Percentiles rank a stretch among this genome's conserved stretches.
phyloP scores from a whole-genome alignment of 257 asterid species.

The Penstemon newberryi region DNA sequence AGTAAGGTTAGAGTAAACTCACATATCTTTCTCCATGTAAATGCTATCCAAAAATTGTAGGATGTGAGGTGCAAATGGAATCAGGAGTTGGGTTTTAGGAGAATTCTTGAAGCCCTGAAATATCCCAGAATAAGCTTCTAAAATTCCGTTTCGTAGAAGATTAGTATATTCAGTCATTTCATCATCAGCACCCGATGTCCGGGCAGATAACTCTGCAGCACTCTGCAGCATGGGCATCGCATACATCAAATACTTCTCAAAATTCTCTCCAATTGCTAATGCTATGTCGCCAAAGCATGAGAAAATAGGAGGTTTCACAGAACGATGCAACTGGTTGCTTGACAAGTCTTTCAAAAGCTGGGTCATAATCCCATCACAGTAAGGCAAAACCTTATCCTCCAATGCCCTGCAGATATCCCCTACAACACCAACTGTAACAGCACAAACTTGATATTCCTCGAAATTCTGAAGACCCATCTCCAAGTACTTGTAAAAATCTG shows the following conservation, averaged over 20 bases:
- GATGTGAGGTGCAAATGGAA: constrained; percentile 78
- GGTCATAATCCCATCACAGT: constrained; percentile 87
- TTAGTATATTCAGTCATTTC: constrained; percentile 75
- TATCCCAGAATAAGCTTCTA: constrained; percentile 89
- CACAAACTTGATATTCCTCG: constrained; percentile 91
- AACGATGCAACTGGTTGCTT: constrained; percentile 77
- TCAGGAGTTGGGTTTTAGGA: constrained; percentile 69
- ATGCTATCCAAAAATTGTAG: constrained; percentile 79
- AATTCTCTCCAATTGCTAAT: constrained; percentile 75
- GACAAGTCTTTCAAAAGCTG: constrained; percentile 75
- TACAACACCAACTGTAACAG: constrained; percentile 86
- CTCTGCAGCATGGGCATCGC: constrained; percentile 95
- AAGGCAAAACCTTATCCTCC: constrained; percentile 72
- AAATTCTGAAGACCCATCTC: constrained; percentile 94
- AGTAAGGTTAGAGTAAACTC: constrained; percentile 31
- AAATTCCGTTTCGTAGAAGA: constrained; percentile 69
- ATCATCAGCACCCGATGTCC: constrained; percentile 63
- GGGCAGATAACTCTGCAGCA: constrained; percentile 84
- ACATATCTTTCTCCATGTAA: constrained; percentile 81
- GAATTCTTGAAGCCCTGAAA: constrained; percentile 85
- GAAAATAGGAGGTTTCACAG: constrained; percentile 87
- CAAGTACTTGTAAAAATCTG: constrained; percentile 79
- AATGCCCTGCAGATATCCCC: constrained; percentile 89
- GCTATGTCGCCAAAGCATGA: constrained; percentile 93
- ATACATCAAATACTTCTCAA: constrained; percentile 79